Evolutionary conservation across 352 stramenopile species (phyloP).

Genomic region (Aphanomyces stellatus): DNA sequence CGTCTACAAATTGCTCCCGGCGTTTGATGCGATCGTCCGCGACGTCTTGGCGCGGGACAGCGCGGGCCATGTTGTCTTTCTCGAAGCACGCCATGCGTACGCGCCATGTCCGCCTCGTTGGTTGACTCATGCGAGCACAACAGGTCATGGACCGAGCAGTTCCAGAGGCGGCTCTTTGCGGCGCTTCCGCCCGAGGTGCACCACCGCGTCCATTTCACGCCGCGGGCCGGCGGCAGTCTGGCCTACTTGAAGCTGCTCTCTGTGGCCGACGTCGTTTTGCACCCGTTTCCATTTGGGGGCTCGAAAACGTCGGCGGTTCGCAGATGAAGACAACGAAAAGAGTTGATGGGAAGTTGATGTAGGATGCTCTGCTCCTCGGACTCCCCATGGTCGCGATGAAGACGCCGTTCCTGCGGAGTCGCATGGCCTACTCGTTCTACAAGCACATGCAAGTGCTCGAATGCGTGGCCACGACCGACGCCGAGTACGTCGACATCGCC

Average conservation of each 20-base stretch:
- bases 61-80: slow-evolving; percentile 22
- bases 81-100: slow-evolving; percentile 21
- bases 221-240: slow-evolving; percentile 22
- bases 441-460: slow-evolving; percentile 23
- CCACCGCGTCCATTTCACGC: slow-evolving; percentile 23
- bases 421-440: slow-evolving; percentile 32
- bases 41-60: slow-evolving; percentile 26
- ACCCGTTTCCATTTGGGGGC: slow-evolving; percentile 48
- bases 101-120: not conserved
- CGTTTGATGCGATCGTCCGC: slow-evolving; percentile 32
- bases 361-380: slow-evolving; percentile 25
- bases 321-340: not conserved
- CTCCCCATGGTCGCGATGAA: slow-evolving; percentile 32
- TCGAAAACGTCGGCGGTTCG: slow-evolving; percentile 31
- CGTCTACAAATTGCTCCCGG: slow-evolving; percentile 47
- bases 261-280: slow-evolving; percentile 28
- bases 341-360: not conserved
- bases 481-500: slow-evolving; percentile 31
- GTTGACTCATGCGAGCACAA: not conserved
- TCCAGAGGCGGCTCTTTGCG: not conserved
- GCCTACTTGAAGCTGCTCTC: slow-evolving; percentile 26
- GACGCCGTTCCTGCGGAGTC: slow-evolving; percentile 25
- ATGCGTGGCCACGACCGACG: slow-evolving; percentile 20
- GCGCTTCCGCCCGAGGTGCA: not conserved
- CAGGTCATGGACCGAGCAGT: slow-evolving; percentile 12